A percentile compares a stretch with the other conserved stretches of the same genome.
These are phyloP conservation scores for Erysimum cheiranthoides DNA, from an alignment of 345 rosid genomes.

Conservation along the genomic window DNA sequence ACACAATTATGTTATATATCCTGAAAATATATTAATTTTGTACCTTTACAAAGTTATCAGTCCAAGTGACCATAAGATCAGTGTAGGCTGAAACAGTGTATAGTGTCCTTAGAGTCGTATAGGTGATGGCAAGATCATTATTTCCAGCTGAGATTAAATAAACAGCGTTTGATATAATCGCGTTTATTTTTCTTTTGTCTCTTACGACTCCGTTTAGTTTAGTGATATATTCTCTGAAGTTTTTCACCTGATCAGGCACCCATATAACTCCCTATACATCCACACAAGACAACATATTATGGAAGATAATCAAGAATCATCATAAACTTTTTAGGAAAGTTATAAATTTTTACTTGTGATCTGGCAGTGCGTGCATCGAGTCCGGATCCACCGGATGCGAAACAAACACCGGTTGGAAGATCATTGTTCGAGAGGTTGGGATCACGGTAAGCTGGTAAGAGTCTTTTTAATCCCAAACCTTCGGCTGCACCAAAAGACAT, in stretches of 20 bases:
- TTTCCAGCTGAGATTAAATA: slow-evolving; percentile 50
- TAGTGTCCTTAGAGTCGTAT: neutral
- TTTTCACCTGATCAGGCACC: slow-evolving; percentile 48
- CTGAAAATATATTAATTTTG: neutral
- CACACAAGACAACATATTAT: neutral
- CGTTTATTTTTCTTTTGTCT: slow-evolving; percentile 40
- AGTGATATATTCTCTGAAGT: slow-evolving; percentile 48
- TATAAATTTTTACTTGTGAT: neutral
- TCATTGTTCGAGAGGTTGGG: neutral
- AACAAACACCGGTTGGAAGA: slow-evolving; percentile 19
- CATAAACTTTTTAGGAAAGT: neutral
- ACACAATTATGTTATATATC: neutral
- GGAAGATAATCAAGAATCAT: neutral
- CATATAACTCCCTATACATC: slow-evolving; percentile 49
- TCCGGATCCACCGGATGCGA: slow-evolving; percentile 37
- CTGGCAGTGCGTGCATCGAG: slow-evolving; percentile 14
- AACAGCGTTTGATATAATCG: slow-evolving; percentile 45
- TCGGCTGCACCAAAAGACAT: neutral
- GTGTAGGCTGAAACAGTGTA: slow-evolving; percentile 5
- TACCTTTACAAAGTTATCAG: slow-evolving; percentile 2
- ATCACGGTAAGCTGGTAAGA: slow-evolving; percentile 26
- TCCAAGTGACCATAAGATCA: slow-evolving; percentile 24
- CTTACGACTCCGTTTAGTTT: slow-evolving; percentile 46
- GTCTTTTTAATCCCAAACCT: slow-evolving; percentile 13
- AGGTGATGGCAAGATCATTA: slow-evolving; percentile 60